Base-by-base conservation (phyloP, 495 filamentous ascomycete genomes). In the Penicillium argentinense region DNA sequence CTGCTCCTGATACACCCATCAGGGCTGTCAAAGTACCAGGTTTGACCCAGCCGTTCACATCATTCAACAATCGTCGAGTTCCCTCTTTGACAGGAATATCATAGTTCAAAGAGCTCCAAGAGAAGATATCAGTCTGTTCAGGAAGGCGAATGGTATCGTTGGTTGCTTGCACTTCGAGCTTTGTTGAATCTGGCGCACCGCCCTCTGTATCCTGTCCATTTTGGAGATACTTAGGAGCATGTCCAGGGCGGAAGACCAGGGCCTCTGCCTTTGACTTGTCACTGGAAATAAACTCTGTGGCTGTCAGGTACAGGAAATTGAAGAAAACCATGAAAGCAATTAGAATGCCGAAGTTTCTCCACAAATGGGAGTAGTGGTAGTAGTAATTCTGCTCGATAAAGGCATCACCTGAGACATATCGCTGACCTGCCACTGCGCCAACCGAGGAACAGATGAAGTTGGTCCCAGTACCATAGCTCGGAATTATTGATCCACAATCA, bases 71-170 rank as follows among this genome's bases (percentile, higher is more conserved):
- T 21, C 71, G 69, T n/a, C 76, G 72, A 25, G 78, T 70, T 1
- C 76, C 77, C 16, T 71, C 76, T 39, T 82, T 70, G 52, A 77
- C 72, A 1, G 76, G 76, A 32, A 88, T 83, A 5, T 78, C 78
- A 44, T 89, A 91, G 53, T 74, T 79, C 11, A 93, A 71, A 36
- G 80, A 69, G 53, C 84, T 80, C 85, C 84, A 91, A 1, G 85
- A 85, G 42, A 91, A 77, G 24, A 91, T 77, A 41, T 83, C 83
- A 8, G 42, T 66, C 36, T 71, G 68, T 5, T 76, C 56, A 75
- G 82, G 45, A 67, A 74, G 51, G 36, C 66, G 67, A 9, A 54
- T 59, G 47, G 63, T 49, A 57, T 68, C 41, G 52, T 50, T 52
- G 2, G 49, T 58, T 0, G 21, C 23, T 11, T 59, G 49, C 11